phyloP scores from a whole-genome alignment of 1,139 yeast species.

The Hemisphaericaspora xylanilytica region DNA sequence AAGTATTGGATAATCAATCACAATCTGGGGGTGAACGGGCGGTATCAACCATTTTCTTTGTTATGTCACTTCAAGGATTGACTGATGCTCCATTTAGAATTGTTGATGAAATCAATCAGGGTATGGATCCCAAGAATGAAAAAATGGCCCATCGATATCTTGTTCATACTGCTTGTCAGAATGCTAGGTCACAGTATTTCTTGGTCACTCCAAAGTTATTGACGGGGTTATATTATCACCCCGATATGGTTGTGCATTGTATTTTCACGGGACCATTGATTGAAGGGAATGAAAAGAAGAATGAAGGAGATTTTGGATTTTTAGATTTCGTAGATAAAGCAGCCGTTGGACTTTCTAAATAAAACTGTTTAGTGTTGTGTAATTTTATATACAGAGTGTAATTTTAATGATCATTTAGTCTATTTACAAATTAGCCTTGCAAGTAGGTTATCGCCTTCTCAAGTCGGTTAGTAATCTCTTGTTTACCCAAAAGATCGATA shows the following conservation, averaged over 20 bases:
- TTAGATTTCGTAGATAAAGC: conserved; percentile 27
- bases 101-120: conserved; percentile 98
- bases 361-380: too few species aligned
- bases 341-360: background rate
- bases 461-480: conserved; percentile 41
- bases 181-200: conserved; percentile 70
- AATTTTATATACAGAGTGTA: too few species aligned
- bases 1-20: conserved; percentile 74
- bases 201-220: conserved; percentile 90
- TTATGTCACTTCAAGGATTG: conserved; percentile 89
- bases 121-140: conserved; percentile 96
- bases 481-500: conserved; percentile 53
- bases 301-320: conserved; percentile 21
- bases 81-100: conserved; percentile 90
- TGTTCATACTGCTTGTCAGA: conserved; percentile 79
- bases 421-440: conserved; percentile 3
- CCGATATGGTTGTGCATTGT: conserved; percentile 83
- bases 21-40: conserved; percentile 99
- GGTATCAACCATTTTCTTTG: conserved; percentile 85
- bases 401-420: too few species aligned
- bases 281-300: conserved; percentile 16
- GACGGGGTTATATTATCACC: conserved; percentile 74
- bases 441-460: conserved; percentile 17
- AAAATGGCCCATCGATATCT: conserved; percentile 81
- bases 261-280: conserved; percentile 66